Evolutionary conservation across 164 flowering plant species (phyloP).

Genomic region (Warburgia ugandensis): DNA sequence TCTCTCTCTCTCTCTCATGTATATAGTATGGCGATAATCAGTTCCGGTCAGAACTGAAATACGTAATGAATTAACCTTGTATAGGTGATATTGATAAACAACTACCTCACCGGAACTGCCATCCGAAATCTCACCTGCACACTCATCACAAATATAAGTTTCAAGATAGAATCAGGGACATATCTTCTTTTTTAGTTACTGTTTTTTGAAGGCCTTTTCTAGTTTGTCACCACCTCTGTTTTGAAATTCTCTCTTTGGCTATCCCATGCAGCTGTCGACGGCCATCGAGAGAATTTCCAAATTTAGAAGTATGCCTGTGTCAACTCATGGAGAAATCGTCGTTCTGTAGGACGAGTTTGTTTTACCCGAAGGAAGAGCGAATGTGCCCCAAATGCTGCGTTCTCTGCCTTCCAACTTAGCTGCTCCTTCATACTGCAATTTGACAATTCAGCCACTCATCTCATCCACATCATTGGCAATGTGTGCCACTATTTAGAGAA

Average conservation of each 20-base stretch:
- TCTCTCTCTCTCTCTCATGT: slow-evolving; percentile 41
- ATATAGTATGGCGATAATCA: neutral
- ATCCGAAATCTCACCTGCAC: slow-evolving; percentile 55
- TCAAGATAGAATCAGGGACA: no score
- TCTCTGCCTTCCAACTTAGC: slow-evolving; percentile 13
- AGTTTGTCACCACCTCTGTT: no score
- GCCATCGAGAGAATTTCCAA: neutral
- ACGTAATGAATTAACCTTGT: slow-evolving; percentile 37
- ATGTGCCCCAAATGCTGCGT: slow-evolving; percentile 10
- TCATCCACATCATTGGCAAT: neutral
- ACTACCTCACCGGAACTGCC: slow-evolving; percentile 76
- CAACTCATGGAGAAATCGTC: neutral
- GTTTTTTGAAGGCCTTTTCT: no score
- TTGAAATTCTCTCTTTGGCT: neutral
- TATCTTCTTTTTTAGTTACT: no score
- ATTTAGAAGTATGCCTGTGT: neutral
- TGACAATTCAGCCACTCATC: neutral
- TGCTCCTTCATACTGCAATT: slow-evolving; percentile 10
- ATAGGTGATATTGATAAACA: slow-evolving; percentile 78
- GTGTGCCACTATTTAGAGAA: no score
- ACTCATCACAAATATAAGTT: neutral
- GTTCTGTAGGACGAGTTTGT: neutral
- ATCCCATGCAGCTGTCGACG: no score
- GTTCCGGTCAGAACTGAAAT: neutral
- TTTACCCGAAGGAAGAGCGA: slow-evolving; percentile 3